Conservation (phyloP, 2,329 filamentous ascomycete genomes). For the Basipetospora chlamydospora region DNA sequence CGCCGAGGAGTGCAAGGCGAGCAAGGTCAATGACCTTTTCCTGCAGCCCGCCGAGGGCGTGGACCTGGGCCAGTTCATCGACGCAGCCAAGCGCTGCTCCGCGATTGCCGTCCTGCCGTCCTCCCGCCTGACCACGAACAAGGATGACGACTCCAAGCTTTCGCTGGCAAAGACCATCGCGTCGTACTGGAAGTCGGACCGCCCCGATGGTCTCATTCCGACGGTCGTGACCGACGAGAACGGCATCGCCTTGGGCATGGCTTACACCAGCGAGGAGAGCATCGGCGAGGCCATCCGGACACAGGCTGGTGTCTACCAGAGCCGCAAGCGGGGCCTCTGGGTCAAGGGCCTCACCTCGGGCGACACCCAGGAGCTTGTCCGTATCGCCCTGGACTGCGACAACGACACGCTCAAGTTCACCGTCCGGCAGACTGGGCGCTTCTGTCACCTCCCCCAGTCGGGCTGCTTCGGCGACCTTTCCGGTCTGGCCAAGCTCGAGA, state of each 20-base stretch:
- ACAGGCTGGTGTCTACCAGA: constrained; percentile 76
- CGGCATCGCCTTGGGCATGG: constrained; percentile 70
- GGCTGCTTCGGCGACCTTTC: constrained; percentile 81
- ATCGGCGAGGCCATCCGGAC: constrained; percentile 74
- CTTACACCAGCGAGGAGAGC: constrained; percentile 89
- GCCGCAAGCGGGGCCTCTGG: constrained; percentile 88
- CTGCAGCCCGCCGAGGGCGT: constrained; percentile 33
- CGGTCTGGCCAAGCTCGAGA: constrained; percentile 72
- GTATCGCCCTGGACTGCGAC: constrained; percentile 81
- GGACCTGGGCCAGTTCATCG: constrained; percentile 30
- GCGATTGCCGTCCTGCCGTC: constrained; percentile 66
- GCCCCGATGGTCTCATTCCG: constrained; percentile 69
- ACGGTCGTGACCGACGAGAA: constrained; percentile 86
- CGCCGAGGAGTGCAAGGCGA: constrained; percentile 26
- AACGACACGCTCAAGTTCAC: constrained; percentile 83
- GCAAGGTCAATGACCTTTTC: constrained; percentile 32
- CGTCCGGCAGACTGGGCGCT: constrained; percentile 78
- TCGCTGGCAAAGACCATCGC: constrained; percentile 58
- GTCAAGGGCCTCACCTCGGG: constrained; percentile 92
- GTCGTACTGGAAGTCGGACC: constrained; percentile 64
- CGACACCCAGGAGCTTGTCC: constrained; percentile 79
- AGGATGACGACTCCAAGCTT: constrained; percentile 38
- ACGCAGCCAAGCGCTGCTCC: constrained; percentile 31
- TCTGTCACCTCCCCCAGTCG: constrained; percentile 86
- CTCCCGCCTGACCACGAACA: constrained; percentile 51